Evolutionary conservation across 441 rosid species (phyloP).

Genomic region (Euphorbia schlechtendalii): DNA sequence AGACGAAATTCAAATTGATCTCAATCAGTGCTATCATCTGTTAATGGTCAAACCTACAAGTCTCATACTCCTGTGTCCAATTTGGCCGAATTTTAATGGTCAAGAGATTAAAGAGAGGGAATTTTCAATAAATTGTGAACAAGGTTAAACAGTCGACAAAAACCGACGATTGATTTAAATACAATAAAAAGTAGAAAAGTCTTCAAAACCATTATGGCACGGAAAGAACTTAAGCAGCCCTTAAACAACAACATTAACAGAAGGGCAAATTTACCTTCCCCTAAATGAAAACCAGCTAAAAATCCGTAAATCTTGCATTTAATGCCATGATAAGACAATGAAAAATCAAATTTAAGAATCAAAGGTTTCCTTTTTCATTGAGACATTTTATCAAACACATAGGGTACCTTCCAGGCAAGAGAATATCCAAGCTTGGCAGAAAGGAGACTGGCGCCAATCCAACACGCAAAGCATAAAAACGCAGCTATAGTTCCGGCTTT

Average conservation of each 20-base stretch:
- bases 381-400: not conserved
- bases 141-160: no score
- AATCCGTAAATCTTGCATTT: not conserved
- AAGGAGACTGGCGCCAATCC: constrained; percentile 65
- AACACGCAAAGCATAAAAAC: constrained; percentile 66
- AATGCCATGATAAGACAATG: not conserved
- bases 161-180: no score
- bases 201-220: no score
- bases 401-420: constrained; percentile 59
- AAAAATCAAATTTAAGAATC: not conserved
- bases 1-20: not conserved
- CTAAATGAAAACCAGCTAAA: no score
- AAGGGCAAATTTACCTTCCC: no score
- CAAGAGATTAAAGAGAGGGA: not conserved
- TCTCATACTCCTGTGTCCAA: not conserved
- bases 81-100: not conserved
- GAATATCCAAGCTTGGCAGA: constrained; percentile 56
- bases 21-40: not conserved
- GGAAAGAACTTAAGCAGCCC: no score
- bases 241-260: no score
- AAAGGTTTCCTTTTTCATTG: not conserved
- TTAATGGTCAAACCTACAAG: not conserved
- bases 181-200: no score
- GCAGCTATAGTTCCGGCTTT: constrained; percentile 79
- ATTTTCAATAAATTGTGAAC: not conserved